These are phyloP conservation scores for Fraxinus albicans DNA, from an alignment of 305 asterid genomes.

Conservation along the genomic window DNA sequence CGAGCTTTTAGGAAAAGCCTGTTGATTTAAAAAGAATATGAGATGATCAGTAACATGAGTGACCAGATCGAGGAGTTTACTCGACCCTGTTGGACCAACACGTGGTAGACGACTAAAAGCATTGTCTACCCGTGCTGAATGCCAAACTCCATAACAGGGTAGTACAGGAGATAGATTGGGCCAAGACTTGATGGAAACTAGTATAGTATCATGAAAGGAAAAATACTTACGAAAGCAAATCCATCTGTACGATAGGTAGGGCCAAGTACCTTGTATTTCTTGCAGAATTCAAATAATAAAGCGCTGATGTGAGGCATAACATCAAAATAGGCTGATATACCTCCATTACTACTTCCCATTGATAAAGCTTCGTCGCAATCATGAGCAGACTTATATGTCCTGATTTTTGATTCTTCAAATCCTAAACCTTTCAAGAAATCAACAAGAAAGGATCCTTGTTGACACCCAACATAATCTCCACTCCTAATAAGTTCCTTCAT, in stretches of 20 bases:
- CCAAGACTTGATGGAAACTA: constrained; percentile 19
- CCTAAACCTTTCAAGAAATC: constrained; percentile 27
- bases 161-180: constrained; percentile 5
- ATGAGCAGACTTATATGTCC: constrained; percentile 17
- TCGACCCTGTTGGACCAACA: not conserved
- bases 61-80: not conserved
- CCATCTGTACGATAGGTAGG: constrained; percentile 50
- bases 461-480: constrained; percentile 40
- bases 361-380: constrained; percentile 27
- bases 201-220: not conserved
- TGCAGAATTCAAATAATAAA: constrained; percentile 30
- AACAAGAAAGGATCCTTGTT: constrained; percentile 46
- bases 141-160: not conserved
- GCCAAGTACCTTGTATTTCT: constrained; percentile 34
- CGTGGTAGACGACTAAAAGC: not conserved
- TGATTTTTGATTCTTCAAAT: constrained; percentile 35
- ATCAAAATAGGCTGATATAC: constrained; percentile 44
- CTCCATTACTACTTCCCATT: constrained; percentile 30
- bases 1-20: constrained; percentile 47
- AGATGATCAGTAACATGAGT: not conserved
- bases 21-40: not conserved
- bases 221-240: constrained; percentile 43
- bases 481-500: constrained; percentile 34
- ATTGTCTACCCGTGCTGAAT: not conserved
- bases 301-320: constrained; percentile 43